Evolutionary conservation across 1,284 basidiomycete genomes (phyloP), one percentile per base, ranked within the genome.

Genomic region (Papiliotrema nemorosa): DNA sequence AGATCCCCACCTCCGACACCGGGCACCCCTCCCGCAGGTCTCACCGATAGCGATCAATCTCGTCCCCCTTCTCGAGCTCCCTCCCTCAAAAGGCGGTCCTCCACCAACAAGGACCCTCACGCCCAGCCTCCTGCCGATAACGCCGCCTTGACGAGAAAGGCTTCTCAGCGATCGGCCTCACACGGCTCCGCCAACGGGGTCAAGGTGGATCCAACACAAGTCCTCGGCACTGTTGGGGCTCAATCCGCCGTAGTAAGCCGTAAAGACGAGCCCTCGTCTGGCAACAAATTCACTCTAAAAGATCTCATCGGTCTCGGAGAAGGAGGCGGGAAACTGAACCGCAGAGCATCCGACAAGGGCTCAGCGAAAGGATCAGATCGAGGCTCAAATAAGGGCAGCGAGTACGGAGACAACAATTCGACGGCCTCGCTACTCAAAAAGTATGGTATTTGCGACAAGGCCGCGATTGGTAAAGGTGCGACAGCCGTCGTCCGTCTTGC

Each of bases 391-490:
- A 67, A 64, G 47, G 73, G 71, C 34, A 61, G 62, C 40, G 69
- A 63, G 14, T 62, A 58, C 20, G 66, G 66, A 14, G 73, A 74
- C 49, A 63, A 60, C 46, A 49, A 52, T n/a, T 67, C 62, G 50
- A 76, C 74, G 3, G 73, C 73, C 10, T 70, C 67, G 7, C 72
- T 91, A 56, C 74, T 86, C 47, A 87, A 94, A 74, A 97, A 97
- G 80, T 98, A 98, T 67, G 94, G 94, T 31, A 86, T 97, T 5
- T 97, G 93, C 75, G 91, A 96, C 76, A 91, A 92, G 76, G 84
- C 92, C 16, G 91, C 93, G 9, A 97, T 98, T 62, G 94, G 94
- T 43, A 97, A 94, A 74, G 94, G 94, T 33, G 96, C 94, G 12
- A 98, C 94, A 5, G 92, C 90, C 31, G 91, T 97, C 49, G 96